Conservation (phyloP, 345 rosid genomes). For the Salix arbutifolia region DNA sequence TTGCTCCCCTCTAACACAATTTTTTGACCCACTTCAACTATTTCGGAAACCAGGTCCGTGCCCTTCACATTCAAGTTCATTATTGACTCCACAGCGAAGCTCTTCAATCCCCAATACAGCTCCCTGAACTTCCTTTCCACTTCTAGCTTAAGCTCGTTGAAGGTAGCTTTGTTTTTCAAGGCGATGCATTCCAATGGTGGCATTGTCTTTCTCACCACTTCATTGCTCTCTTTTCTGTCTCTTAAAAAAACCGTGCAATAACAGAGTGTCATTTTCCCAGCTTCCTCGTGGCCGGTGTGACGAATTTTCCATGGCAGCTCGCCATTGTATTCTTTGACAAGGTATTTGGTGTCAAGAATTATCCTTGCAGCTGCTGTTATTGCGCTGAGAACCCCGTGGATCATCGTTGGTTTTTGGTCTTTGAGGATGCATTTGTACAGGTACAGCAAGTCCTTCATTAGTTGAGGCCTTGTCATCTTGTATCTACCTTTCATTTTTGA, state of each 20-base stretch:
- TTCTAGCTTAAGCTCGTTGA: slow-evolving; percentile 54
- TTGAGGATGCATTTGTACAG: slow-evolving; percentile 50
- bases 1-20: slow-evolving; percentile 47
- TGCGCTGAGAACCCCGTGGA: slow-evolving; percentile 39
- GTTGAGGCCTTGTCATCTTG: slow-evolving; percentile 56
- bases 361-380: slow-evolving; percentile 53
- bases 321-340: slow-evolving; percentile 56
- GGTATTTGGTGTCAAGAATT: slow-evolving; percentile 67
- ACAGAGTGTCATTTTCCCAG: slow-evolving; percentile 38
- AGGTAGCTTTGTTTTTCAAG: slow-evolving; percentile 53
- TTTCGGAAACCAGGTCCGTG: slow-evolving; percentile 34
- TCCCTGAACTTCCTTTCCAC: slow-evolving; percentile 64
- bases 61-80: slow-evolving; percentile 39
- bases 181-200: slow-evolving; percentile 64
- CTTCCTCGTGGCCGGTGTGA: slow-evolving; percentile 18
- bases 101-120: slow-evolving; percentile 64
- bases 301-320: slow-evolving; percentile 26
- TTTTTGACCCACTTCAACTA: slow-evolving; percentile 42
- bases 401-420: slow-evolving; percentile 41
- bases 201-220: slow-evolving; percentile 10
- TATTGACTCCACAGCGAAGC: slow-evolving; percentile 37
- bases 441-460: slow-evolving; percentile 58
- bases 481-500: slow-evolving; percentile 36
- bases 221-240: slow-evolving; percentile 16
- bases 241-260: slow-evolving; percentile 50